Base-by-base conservation (phyloP, 345 rosid genomes). In the Aquilaria malaccensis region DNA sequence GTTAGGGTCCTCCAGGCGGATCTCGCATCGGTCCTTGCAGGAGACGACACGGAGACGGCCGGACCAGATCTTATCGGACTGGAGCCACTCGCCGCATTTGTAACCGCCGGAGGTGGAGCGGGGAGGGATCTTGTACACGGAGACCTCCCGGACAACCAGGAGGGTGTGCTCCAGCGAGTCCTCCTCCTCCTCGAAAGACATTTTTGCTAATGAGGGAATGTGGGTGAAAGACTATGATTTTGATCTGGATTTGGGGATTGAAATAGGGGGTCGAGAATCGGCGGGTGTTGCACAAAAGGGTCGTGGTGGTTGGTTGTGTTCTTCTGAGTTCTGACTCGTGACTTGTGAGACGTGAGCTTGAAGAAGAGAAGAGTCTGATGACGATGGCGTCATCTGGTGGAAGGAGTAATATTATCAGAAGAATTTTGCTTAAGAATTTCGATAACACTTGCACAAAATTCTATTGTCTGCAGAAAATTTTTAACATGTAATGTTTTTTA, bases 11-110 rank as follows among this genome's bases (percentile, higher is more conserved):
- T 94, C 99, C 13, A 94, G 80, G 0, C 93, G 95, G 83, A 94
- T 94, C 96, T 94, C 97, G 76, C 99, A 90, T 9, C 97, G 92
- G 61, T 88, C 96, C 66, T 86, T 86, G 74, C 89, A 88, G 33
- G 99, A 90, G 2, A 94, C 99, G 41, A 94, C 97, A 11, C 99
- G 93, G 69, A 94, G 95, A 7, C 99, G 74, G 14, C 99, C 99
- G 11, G 96, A 67, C 97, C 99, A 94, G 91, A 90, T 94, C 99
- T 91, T 94, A 67, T 94, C 96, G 59, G 99, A 83, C 61, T 94
- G 99, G 45, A 94, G 77, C 99, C 99, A 94, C 68, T 94, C 99
- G 29, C 99, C 97, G 79, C 99, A 94, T 72, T 94, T 94, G 85
- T 94, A 94, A 14, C 97, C 96, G 15, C 96, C 97, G 50, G 97